phyloP scores from a whole-genome alignment of 2,329 filamentous ascomycete genomes.

The Pleurostoma richardsiae region DNA sequence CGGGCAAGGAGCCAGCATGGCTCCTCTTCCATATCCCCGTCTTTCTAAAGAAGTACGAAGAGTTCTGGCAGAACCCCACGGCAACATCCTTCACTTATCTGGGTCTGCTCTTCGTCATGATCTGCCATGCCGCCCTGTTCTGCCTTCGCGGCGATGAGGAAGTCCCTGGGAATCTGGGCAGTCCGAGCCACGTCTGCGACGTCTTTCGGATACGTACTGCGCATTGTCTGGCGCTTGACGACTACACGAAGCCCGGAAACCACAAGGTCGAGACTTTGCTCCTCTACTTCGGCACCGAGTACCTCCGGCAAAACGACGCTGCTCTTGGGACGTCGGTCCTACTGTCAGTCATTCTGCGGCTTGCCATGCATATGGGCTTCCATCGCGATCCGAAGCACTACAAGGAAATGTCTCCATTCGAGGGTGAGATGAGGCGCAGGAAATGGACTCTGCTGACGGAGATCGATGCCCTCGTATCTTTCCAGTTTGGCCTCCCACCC shows the following conservation, averaged over 20 bases:
- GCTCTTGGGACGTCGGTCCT: conserved; percentile 44
- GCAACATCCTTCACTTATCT: conserved; percentile 51
- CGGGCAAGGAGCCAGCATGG: conserved; percentile 19
- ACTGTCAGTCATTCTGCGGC: conserved; percentile 23
- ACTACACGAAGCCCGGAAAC: conserved; percentile 50
- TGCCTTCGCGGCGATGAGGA: conserved; percentile 40
- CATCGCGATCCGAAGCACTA: conserved; percentile 50
- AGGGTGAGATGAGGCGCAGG: conserved; percentile 11
- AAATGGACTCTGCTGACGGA: conserved; percentile 27
- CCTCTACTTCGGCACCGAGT: conserved; percentile 36
- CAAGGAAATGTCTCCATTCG: conserved; percentile 36
- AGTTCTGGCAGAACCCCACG: conserved; percentile 25
- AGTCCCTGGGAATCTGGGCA: conserved; percentile 22
- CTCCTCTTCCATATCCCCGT: conserved; percentile 22
- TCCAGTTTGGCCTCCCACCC: conserved; percentile 42
- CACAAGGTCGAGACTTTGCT: conserved; percentile 58
- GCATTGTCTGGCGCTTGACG: conserved; percentile 44
- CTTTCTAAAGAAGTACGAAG: conserved; percentile 11
- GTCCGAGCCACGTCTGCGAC: conserved; percentile 44
- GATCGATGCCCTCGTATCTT: conserved; percentile 42
- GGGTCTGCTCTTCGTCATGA: conserved; percentile 51
- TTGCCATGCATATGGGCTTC: conserved; percentile 42
- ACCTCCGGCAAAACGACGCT: conserved; percentile 20
- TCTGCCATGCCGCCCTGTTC: conserved; percentile 49
- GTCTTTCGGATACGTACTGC: conserved; percentile 45